These are phyloP conservation scores for Lichtheimia ornata DNA, from an alignment of 371 early-diverging fungal species.

Conservation along the genomic window DNA sequence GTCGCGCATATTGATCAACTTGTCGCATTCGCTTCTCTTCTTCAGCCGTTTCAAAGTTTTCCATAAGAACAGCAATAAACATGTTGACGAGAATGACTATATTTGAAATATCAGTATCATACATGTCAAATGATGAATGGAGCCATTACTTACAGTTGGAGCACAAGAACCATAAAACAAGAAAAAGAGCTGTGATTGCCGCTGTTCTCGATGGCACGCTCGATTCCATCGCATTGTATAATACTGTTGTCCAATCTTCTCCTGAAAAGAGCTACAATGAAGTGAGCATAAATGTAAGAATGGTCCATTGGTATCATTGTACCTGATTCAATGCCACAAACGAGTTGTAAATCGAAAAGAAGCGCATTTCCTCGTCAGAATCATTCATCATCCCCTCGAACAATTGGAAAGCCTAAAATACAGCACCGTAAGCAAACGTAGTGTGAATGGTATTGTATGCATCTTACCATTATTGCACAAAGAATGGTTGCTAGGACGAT, in stretches of 20 bases:
- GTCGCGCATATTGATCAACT: conserved; percentile 47
- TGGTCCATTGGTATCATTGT: not conserved
- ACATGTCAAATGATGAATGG: too few species aligned
- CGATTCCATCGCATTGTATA: conserved; percentile 56
- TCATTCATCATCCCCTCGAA: conserved; percentile 51
- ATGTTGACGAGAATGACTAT: conserved; percentile 63
- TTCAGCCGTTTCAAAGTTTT: conserved; percentile 66
- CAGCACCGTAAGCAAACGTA: too few species aligned
- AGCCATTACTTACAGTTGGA: conserved; percentile 60
- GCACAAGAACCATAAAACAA: conserved; percentile 63
- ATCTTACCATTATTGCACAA: conserved; percentile 58
- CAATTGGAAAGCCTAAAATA: conserved; percentile 43
- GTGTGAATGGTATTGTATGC: too few species aligned
- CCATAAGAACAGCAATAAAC: conserved; percentile 70
- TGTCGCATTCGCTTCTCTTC: conserved; percentile 62
- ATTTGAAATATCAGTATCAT: not conserved
- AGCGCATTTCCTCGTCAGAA: conserved; percentile 52
- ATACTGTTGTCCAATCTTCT: conserved; percentile 68
- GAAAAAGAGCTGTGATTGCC: conserved; percentile 54
- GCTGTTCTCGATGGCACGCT: conserved; percentile 39
- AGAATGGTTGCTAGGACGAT: conserved; percentile 58
- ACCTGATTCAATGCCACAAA: conserved; percentile 66
- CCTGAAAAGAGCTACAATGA: conserved; percentile 60
- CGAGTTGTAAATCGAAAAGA: conserved; percentile 64
- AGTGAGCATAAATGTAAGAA: too few species aligned